These are phyloP conservation scores for Trichomonas vaginalis DNA, from an alignment of 208 protist species.

Conservation along the genomic window DNA sequence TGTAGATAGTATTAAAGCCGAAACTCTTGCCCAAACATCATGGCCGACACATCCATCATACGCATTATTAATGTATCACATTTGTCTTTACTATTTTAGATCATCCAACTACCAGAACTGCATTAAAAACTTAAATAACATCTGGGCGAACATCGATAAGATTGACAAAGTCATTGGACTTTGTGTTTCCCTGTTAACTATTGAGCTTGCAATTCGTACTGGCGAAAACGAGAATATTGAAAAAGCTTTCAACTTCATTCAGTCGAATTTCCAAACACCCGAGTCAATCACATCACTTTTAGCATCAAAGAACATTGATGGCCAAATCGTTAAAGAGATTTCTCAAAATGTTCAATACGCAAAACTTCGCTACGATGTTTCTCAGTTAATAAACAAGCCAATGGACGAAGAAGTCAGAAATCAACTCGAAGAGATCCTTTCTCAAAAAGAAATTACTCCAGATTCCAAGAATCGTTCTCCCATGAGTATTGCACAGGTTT, in stretches of 20 bases:
- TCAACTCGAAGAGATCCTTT: neutral
- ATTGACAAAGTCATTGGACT: neutral
- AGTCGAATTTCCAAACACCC: neutral
- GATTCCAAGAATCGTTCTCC: neutral
- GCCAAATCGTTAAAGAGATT: neutral
- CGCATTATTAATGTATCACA: neutral
- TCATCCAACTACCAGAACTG: neutral
- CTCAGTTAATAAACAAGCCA: neutral
- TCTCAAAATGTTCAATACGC: neutral
- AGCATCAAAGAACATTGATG: neutral
- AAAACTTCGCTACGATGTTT: neutral
- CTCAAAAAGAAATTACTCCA: neutral
- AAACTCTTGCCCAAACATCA: neutral
- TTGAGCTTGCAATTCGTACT: neutral
- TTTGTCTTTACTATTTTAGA: neutral
- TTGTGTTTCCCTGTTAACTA: neutral
- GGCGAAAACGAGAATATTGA: neutral
- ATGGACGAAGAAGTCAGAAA: neutral
- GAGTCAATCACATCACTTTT: neutral
- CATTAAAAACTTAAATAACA: neutral
- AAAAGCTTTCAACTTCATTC: neutral
- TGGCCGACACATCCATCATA: neutral
- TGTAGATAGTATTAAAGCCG: neutral
- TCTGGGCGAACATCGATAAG: neutral
- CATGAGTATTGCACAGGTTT: neutral